Percentiles rank a stretch among this genome's conserved stretches.
Evolutionary conservation across 2,329 filamentous ascomycete species (phyloP).

Genomic region (Didymella glomerata): DNA sequence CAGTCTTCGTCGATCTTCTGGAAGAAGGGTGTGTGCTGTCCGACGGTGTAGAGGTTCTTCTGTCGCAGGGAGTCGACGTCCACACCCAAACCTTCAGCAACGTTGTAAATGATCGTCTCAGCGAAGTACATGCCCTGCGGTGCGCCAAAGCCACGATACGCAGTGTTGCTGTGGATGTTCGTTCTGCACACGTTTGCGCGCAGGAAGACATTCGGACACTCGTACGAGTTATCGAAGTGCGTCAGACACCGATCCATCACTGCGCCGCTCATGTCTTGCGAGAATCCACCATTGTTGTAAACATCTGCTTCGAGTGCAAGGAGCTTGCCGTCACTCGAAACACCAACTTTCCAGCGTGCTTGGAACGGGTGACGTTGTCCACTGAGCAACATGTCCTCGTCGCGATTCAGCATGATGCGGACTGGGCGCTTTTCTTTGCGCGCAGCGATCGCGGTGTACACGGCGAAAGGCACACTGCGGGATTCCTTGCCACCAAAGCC

Average conservation of each 20-base stretch:
- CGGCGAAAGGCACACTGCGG: constrained; percentile 81
- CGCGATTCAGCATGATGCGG: constrained; percentile 91
- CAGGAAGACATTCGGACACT: constrained; percentile 84
- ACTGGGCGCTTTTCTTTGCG: constrained; percentile 84
- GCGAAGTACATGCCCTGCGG: constrained; percentile 94
- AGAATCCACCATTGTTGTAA: constrained; percentile 89
- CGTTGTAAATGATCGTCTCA: constrained; percentile 86
- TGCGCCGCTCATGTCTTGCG: constrained; percentile 72
- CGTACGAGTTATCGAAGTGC: constrained; percentile 88
- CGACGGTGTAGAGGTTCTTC: constrained; percentile 83
- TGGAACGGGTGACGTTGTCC: constrained; percentile 94
- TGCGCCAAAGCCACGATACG: constrained; percentile 93
- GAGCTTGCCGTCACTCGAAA: constrained; percentile 91
- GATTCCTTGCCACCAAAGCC: constrained; percentile 96
- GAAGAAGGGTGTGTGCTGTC: constrained; percentile 87
- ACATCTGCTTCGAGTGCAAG: constrained; percentile 87
- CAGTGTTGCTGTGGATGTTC: constrained; percentile 95
- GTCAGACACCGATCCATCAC: constrained; percentile 86
- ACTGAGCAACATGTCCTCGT: constrained; percentile 91
- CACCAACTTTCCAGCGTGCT: constrained; percentile 86
- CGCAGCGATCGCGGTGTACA: constrained; percentile 83
- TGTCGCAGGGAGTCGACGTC: constrained; percentile 79
- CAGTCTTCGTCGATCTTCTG: constrained; percentile 82
- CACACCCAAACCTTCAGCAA: constrained; percentile 86
- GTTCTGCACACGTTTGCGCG: constrained; percentile 88